Conservation (phyloP, 2,329 filamentous ascomycete species). For the Erysiphe pulchra region DNA sequence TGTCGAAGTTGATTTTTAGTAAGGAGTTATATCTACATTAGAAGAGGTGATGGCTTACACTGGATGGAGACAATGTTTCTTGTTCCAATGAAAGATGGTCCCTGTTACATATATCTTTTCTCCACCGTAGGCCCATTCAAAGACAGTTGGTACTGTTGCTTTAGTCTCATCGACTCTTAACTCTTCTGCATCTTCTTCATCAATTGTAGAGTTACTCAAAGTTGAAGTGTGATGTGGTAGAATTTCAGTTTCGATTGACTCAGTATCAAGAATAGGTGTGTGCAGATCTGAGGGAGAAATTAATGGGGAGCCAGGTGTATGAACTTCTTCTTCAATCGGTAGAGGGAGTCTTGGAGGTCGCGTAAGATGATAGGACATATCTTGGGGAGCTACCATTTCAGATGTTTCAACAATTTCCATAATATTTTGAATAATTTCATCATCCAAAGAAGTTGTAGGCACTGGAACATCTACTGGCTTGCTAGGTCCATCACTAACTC, state of each 20-base stretch:
- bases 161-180: slow-evolving; percentile 48
- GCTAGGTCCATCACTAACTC: slow-evolving; percentile 15
- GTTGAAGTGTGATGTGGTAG: slow-evolving; percentile 27
- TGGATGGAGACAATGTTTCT: slow-evolving; percentile 66
- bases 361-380: slow-evolving; percentile 32
- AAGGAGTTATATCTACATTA: no score
- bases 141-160: slow-evolving; percentile 55
- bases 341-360: slow-evolving; percentile 75
- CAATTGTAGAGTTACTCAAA: slow-evolving; percentile 35
- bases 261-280: slow-evolving; percentile 12
- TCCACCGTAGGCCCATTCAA: slow-evolving; percentile 57
- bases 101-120: slow-evolving; percentile 92
- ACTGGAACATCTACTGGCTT: slow-evolving; percentile 30
- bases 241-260: slow-evolving; percentile 21
- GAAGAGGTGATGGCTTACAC: slow-evolving; percentile 28
- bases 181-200: slow-evolving; percentile 65
- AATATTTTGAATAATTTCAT: slow-evolving; percentile 8
- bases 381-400: slow-evolving; percentile 16
- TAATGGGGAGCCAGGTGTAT: slow-evolving; percentile 76
- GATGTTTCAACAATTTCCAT: slow-evolving; percentile 26
- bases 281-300: slow-evolving; percentile 38
- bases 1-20: no score
- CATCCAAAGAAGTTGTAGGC: slow-evolving; percentile 8
- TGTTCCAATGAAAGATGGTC: slow-evolving; percentile 93
- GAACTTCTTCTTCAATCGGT: slow-evolving; percentile 76